Evolutionary conservation across 306 rosid genomes (phyloP).

Genomic region (Medicago ruthenica): DNA sequence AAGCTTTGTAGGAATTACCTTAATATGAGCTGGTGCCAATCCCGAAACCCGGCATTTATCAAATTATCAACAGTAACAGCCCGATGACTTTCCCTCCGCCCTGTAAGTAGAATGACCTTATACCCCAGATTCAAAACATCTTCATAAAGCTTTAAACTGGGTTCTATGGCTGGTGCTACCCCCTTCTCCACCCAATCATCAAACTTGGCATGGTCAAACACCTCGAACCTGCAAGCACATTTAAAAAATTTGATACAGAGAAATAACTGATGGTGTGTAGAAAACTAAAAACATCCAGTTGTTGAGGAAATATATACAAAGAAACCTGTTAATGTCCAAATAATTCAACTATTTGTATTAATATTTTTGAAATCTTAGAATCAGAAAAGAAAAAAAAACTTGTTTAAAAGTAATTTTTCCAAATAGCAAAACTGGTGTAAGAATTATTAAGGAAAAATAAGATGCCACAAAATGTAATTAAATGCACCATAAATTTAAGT

Average conservation of each 20-base stretch:
- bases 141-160: conserved; percentile 82
- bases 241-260: conserved; percentile 21
- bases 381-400: no score
- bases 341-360: no score
- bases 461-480: no score
- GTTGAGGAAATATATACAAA: background rate
- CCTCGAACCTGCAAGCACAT: conserved; percentile 62
- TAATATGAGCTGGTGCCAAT: conserved; percentile 80
- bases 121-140: conserved; percentile 72
- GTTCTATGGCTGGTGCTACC: conserved; percentile 63
- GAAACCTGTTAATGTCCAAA: background rate
- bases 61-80: conserved; percentile 69
- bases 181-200: conserved; percentile 79
- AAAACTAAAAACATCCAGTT: background rate
- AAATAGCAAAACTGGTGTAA: no score
- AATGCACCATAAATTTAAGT: no score
- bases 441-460: no score
- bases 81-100: conserved; percentile 73
- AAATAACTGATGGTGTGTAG: background rate
- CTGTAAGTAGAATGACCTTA: conserved; percentile 88
- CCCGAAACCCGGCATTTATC: conserved; percentile 68
- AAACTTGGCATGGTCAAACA: conserved; percentile 64
- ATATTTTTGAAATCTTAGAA: no score
- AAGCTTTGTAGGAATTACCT: conserved; percentile 56
- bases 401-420: no score